Evolutionary conservation across 2,329 filamentous ascomycete species (phyloP).

Genomic region (Xylaria sp.): DNA sequence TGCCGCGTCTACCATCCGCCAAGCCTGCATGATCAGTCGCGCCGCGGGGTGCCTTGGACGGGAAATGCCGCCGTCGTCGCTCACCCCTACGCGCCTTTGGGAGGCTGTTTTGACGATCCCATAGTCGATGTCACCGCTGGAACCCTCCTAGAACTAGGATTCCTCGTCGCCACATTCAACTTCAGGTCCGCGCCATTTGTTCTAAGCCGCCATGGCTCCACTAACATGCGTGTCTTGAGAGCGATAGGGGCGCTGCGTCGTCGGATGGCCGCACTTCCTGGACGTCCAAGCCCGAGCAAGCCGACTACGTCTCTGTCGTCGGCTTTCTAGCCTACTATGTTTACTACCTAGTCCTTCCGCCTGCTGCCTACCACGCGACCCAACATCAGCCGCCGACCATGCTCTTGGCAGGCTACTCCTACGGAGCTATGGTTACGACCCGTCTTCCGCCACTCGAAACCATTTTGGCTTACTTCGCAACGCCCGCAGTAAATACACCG

Average conservation of each 20-base stretch:
- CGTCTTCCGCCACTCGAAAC: conserved; percentile 72
- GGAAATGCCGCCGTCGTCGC: conserved; percentile 70
- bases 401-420: conserved; percentile 84
- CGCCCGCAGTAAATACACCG: conserved; percentile 63
- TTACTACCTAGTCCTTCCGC: conserved; percentile 62
- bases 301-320: conserved; percentile 85
- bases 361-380: conserved; percentile 36
- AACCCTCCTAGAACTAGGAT: conserved; percentile 75
- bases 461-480: conserved; percentile 69
- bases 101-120: conserved; percentile 84
- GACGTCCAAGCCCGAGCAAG: conserved; percentile 82
- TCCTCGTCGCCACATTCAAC: conserved; percentile 87
- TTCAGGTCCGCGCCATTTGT: conserved; percentile 68
- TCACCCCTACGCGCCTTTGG: conserved; percentile 90
- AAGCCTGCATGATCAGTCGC: conserved; percentile 51
- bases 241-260: conserved; percentile 74
- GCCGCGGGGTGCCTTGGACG: conserved; percentile 52
- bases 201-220: neutral
- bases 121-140: conserved; percentile 74
- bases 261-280: conserved; percentile 86
- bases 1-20: conserved; percentile 84
- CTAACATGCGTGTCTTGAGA: conserved; percentile 21
- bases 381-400: conserved; percentile 43
- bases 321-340: conserved; percentile 83
- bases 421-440: conserved; percentile 84